Base-by-base conservation (phyloP, 257 asterid genomes). In the Solanum peruvianum region DNA sequence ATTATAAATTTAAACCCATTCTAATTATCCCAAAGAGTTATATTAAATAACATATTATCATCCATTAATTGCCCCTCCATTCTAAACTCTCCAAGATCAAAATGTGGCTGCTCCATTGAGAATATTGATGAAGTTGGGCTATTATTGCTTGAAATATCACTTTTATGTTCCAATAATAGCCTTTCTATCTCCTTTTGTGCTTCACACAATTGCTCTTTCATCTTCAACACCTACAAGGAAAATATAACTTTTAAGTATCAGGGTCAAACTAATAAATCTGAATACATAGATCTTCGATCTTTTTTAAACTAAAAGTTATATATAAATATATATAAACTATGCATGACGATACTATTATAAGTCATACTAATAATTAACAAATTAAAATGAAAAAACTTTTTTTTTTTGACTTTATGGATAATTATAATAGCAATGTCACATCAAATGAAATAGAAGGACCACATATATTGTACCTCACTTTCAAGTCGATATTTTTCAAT, bases 401-500 rank as follows among this genome's bases (percentile, higher is more conserved):
- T 4, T 4, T n/a, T 64, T 64, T 11, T 64, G 33, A n/a, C 9
- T n/a, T n/a, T 9, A 5, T 13, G 3, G 9, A 66, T 66, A n/a
- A 29, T 69, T 69, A 69, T 29, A 3, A 29, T 69, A 29, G 35
- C 31, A 29, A 5, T 69, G 12, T 69, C 76, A 69, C 41, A 14
- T 69, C 41, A 69, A 69, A 6, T 69, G 42, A 0, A 29, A 15
- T 1, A 29, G 6, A 69, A 69, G 1, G 3, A 31, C 3, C 14
- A 15, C 2, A 70, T 1, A 15, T 11, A 37, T 37, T 37, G 9
- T 35, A 94, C 99, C 98, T 96, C 89, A 64, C 91, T 73, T 89
- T 96, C 94, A 67, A 96, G 98, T 56, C 89, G 90, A 93, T 96
- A 94, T 91, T 96, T 96, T 18, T 96, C 93, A 9, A 92, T 66